Evolutionary conservation across 345 rosid genomes (phyloP), one percentile per base, ranked within the genome.

Genomic region (Linum trigynum): DNA sequence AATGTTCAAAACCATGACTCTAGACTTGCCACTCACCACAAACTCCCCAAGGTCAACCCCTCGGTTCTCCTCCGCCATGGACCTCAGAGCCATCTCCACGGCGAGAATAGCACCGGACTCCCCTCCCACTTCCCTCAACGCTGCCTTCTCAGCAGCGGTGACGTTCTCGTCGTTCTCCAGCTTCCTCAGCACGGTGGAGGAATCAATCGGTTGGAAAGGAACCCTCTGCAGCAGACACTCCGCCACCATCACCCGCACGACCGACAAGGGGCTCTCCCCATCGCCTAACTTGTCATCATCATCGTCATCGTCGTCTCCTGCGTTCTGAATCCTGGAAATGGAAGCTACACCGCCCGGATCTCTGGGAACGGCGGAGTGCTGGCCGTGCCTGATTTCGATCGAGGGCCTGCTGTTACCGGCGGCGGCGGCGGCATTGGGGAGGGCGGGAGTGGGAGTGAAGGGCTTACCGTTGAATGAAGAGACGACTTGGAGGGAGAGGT

Each of bases 201-300:
- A 94, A 72, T 90, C 99, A 3, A 86, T 87, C 6, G 90, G 72
- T 2, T 80, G 73, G 74, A 83, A 94, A 0, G 97, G 97, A 12
- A 84, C 96, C 70, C 95, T 71, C 72, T 84, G 92, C 68, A 89
- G 75, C 75, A 95, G 77, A 69, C 92, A 84, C 36, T 78, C 89
- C 0, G 99, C 96, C n/a, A 95, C 99, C 90, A 84, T 81, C 2
- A 91, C 90, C 77, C 97, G 76, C 59, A 89, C 95, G 9, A 81
- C 74, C 3, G 82, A 74, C 78, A 87, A 70, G 12, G 95, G 88
- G 64, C 77, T 85, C 64, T 84, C 85, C n/a, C 75, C 74, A n/a
- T 69, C 91, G 14, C 53, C 15, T 32, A 57, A 37, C 38, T 3
- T 57, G 8, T 37, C 37, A 10, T 57, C 61, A 17, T 37, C 38